phyloP scores from a whole-genome alignment of 495 filamentous ascomycete species.

The Trichoderma gamsii region DNA sequence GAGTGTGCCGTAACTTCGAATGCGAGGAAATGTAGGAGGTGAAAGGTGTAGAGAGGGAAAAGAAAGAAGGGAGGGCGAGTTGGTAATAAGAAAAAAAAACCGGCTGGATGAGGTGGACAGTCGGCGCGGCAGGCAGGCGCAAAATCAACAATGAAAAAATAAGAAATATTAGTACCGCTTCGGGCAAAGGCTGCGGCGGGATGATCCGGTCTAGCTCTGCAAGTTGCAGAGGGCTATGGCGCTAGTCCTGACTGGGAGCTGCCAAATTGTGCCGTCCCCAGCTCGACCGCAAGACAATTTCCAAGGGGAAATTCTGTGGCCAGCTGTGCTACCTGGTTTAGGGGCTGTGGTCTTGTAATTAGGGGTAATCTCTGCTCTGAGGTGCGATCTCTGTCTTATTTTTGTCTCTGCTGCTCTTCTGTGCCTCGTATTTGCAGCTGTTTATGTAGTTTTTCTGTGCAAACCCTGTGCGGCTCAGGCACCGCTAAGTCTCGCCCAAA shows the following conservation, averaged over 20 bases:
- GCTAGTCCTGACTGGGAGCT: slow-evolving; percentile 8
- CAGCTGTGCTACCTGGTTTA: slow-evolving; percentile 7
- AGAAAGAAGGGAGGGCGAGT: neutral
- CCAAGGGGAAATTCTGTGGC: slow-evolving; percentile 10
- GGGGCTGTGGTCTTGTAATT: neutral
- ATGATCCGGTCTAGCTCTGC: slow-evolving; percentile 8
- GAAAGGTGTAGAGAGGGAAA: neutral
- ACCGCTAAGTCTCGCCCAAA: too few species aligned
- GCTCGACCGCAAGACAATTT: slow-evolving; percentile 2
- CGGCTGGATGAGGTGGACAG: neutral
- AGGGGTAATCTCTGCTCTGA: neutral
- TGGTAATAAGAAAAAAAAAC: neutral
- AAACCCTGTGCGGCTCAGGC: neutral
- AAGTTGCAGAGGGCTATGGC: neutral
- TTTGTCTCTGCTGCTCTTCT: neutral
- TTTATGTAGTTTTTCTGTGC: neutral
- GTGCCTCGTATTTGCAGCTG: neutral
- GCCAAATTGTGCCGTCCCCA: neutral
- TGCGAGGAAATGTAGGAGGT: slow-evolving; percentile 8
- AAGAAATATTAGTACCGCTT: neutral
- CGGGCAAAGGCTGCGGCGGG: neutral
- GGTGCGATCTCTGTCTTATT: neutral
- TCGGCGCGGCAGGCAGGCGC: slow-evolving; percentile 10
- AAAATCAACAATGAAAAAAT: neutral
- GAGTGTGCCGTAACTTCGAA: neutral